Evolutionary conservation across 257 asterid species (phyloP).

Genomic region (Penstemon newberryi): DNA sequence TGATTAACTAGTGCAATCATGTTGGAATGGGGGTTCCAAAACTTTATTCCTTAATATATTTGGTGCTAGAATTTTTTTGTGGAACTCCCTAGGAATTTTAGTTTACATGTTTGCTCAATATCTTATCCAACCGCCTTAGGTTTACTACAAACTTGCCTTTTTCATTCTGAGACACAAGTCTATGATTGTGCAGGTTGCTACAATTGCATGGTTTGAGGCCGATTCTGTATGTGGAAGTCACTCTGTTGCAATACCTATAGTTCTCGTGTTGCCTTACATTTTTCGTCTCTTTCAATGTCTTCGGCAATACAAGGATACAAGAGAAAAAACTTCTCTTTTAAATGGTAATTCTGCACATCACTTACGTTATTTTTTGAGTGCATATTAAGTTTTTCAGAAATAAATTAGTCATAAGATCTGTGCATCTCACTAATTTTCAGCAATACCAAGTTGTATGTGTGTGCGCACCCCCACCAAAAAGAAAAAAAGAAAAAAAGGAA

Average conservation of each 20-base stretch:
- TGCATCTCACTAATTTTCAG: too few relatives aligned
- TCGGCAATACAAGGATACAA: constrained; percentile 89
- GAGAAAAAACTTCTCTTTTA: constrained; percentile 74
- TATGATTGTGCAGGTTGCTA: constrained; percentile 75
- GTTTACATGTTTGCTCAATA: constrained; percentile 1
- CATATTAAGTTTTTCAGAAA: neutral
- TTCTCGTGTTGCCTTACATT: constrained; percentile 89
- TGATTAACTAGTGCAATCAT: constrained; percentile 6
- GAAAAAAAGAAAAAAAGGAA: too few relatives aligned
- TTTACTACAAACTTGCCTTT: constrained; percentile 32
- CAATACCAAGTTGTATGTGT: too few relatives aligned
- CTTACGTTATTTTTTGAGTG: neutral
- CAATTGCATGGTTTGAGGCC: constrained; percentile 99
- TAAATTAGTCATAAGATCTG: neutral
- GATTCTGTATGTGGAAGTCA: constrained; percentile 99
- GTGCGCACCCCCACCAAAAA: too few relatives aligned
- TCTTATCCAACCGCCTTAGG: constrained; percentile 14
- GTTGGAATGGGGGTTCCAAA: constrained; percentile 17
- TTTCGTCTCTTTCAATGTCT: constrained; percentile 97
- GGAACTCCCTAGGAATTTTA: constrained; percentile 8
- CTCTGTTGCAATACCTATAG: constrained; percentile 84
- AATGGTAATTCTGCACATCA: constrained; percentile 52
- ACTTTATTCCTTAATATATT: constrained; percentile 11
- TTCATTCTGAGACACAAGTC: constrained; percentile 32
- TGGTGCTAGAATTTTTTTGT: constrained; percentile 27